Conservation (phyloP, 768 basidiomycete species). For the Scleroderma bovista region DNA sequence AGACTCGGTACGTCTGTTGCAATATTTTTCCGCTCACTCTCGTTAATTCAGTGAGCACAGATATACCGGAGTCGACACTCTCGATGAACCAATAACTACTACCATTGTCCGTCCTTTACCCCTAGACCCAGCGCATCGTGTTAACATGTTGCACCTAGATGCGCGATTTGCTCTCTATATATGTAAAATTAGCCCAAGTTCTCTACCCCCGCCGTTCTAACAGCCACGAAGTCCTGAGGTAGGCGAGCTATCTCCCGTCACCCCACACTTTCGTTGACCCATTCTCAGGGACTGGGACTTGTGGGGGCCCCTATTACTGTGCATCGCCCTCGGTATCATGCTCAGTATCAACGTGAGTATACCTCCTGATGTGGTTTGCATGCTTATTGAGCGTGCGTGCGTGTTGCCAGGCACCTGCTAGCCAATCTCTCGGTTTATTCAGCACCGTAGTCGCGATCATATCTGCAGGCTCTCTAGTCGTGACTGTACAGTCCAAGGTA, state of each 20-base stretch:
- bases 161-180: conserved; percentile 86
- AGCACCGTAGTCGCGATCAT: conserved; percentile 93
- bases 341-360: conserved; percentile 72
- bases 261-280: conserved; percentile 1
- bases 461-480: conserved; percentile 82
- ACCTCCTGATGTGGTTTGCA: not conserved
- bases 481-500: conserved; percentile 96
- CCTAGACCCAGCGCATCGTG: conserved; percentile 1
- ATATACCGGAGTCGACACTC: conserved; percentile 78
- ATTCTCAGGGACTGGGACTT: conserved; percentile 87
- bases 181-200: conserved; percentile 89
- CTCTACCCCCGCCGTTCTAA: conserved; percentile 76
- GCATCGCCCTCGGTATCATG: conserved; percentile 74
- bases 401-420: conserved; percentile 61
- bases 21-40: not conserved
- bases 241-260: conserved; percentile 8
- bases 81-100: conserved; percentile 85
- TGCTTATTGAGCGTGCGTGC: not conserved
- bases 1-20: conserved; percentile 62
- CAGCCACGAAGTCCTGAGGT: conserved; percentile 81
- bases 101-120: conserved; percentile 68
- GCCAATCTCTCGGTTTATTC: conserved; percentile 84
- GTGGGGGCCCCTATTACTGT: conserved; percentile 91
- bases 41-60: conserved; percentile 21
- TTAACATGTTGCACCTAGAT: conserved; percentile 42